Evolutionary conservation across 202 grass and related monocot species (phyloP).

Genomic region (Sporobolus alterniflorus): DNA sequence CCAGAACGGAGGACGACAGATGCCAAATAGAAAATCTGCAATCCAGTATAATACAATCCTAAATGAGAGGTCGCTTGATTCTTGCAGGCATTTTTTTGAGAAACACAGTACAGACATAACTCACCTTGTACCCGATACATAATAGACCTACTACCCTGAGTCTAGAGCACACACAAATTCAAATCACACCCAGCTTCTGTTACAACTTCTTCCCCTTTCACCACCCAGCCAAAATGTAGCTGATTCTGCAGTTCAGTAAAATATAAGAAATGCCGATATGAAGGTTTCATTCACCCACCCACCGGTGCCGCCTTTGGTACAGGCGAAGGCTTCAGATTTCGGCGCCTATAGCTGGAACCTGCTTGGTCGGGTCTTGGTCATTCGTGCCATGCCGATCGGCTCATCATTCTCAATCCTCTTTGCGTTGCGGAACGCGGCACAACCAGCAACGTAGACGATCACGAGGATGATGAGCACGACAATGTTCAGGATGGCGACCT

Average conservation of each 20-base stretch:
- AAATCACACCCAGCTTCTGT: slow-evolving; percentile 34
- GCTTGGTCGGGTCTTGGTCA: slow-evolving; percentile 83
- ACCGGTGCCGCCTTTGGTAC: slow-evolving; percentile 41
- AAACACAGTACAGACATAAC: too few relatives aligned
- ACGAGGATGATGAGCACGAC: slow-evolving; percentile 91
- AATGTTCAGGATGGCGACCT: slow-evolving; percentile 91
- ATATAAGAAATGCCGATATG: slow-evolving; percentile 22
- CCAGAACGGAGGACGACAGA: background rate
- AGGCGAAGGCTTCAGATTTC: slow-evolving; percentile 14
- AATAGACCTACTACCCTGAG: slow-evolving; percentile 45
- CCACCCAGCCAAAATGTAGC: slow-evolving; percentile 24
- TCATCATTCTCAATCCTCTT: slow-evolving; percentile 85
- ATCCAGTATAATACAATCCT: slow-evolving; percentile 32
- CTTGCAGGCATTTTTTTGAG: too few relatives aligned
- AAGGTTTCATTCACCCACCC: slow-evolving; percentile 7
- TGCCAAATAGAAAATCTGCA: slow-evolving; percentile 26
- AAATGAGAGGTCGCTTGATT: slow-evolving; percentile 24
- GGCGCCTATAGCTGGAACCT: slow-evolving; percentile 70
- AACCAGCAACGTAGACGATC: slow-evolving; percentile 78
- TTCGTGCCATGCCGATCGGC: slow-evolving; percentile 58
- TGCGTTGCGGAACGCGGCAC: slow-evolving; percentile 80
- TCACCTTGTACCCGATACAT: slow-evolving; percentile 28
- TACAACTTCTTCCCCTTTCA: slow-evolving; percentile 10
- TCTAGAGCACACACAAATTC: slow-evolving; percentile 36
- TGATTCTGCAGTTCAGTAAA: slow-evolving; percentile 37